phyloP scores from a whole-genome alignment of 2,329 filamentous ascomycete genomes.

The Alternaria sp. region DNA sequence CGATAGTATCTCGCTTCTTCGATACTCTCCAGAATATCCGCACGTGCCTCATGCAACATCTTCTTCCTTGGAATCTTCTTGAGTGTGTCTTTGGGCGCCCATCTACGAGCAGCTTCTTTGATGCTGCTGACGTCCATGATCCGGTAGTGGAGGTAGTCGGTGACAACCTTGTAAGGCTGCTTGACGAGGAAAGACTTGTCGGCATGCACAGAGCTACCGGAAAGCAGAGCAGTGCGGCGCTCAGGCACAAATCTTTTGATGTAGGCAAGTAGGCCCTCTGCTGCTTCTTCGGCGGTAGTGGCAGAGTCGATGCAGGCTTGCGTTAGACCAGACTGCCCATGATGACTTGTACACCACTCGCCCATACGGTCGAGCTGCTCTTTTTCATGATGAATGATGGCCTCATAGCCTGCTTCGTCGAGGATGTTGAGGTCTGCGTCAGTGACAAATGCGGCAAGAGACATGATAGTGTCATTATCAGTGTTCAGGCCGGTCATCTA shows the following conservation, averaged over 20 bases:
- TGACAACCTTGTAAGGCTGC: slow-evolving; percentile 75
- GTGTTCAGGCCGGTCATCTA: slow-evolving; percentile 93
- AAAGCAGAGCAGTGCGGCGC: slow-evolving; percentile 74
- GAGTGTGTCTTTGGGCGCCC: slow-evolving; percentile 72
- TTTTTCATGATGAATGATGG: slow-evolving; percentile 76
- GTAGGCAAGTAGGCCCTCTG: slow-evolving; percentile 77
- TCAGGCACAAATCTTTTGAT: slow-evolving; percentile 76
- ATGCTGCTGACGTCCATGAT: slow-evolving; percentile 91
- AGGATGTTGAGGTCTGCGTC: slow-evolving; percentile 79
- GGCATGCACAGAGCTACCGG: slow-evolving; percentile 92
- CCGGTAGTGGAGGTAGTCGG: slow-evolving; percentile 85
- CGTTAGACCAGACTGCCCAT: slow-evolving; percentile 83
- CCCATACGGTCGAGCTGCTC: slow-evolving; percentile 80
- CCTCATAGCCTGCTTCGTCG: slow-evolving; percentile 80
- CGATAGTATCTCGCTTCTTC: slow-evolving; percentile 87
- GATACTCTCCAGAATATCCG: slow-evolving; percentile 96
- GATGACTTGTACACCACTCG: slow-evolving; percentile 86
- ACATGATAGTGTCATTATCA: slow-evolving; percentile 83
- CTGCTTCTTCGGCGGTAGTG: slow-evolving; percentile 76
- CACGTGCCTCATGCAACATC: slow-evolving; percentile 80
- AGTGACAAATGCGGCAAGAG: slow-evolving; percentile 92
- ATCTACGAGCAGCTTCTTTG: slow-evolving; percentile 88
- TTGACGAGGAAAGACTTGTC: slow-evolving; percentile 83
- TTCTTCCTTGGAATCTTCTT: slow-evolving; percentile 74
- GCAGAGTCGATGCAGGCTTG: slow-evolving; percentile 76